Conservation (phyloP, 2,329 filamentous ascomycete species). For the Arthrobotrys musiformis region DNA sequence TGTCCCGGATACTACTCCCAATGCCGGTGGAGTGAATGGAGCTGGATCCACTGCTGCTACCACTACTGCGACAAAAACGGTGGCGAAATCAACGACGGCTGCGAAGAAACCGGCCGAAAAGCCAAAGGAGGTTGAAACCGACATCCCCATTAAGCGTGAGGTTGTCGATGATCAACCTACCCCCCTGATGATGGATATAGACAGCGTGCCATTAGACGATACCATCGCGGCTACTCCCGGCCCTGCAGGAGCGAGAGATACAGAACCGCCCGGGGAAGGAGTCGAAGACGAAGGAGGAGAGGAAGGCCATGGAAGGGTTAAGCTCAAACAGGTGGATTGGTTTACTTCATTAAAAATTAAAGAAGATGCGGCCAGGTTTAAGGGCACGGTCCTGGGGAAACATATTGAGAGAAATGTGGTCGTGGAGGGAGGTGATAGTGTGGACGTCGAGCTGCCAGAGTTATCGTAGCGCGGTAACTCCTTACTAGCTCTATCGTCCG, state of each 20-base stretch:
- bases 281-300: not conserved
- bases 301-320: slow-evolving; percentile 36
- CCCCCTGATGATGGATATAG: slow-evolving; percentile 47
- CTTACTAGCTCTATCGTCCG: not conserved
- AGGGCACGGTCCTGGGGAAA: slow-evolving; percentile 43
- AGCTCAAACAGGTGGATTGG: slow-evolving; percentile 51
- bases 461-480: not conserved
- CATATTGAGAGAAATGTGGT: slow-evolving; percentile 38
- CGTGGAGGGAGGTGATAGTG: slow-evolving; percentile 47
- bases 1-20: slow-evolving; percentile 22
- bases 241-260: slow-evolving; percentile 8
- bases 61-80: not conserved
- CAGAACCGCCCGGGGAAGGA: slow-evolving; percentile 27
- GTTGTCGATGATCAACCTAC: slow-evolving; percentile 48
- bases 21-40: not conserved
- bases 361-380: slow-evolving; percentile 47
- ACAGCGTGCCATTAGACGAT: slow-evolving; percentile 28
- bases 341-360: slow-evolving; percentile 50
- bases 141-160: slow-evolving; percentile 56
- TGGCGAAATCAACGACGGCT: not conserved
- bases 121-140: slow-evolving; percentile 30
- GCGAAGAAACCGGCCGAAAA: slow-evolving; percentile 5
- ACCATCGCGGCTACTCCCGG: not conserved
- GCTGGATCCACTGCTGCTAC: not conserved
- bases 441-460: slow-evolving; percentile 39